Evolutionary conservation across 2,329 filamentous ascomycete species (phyloP).

Genomic region (Didymella exigua): DNA sequence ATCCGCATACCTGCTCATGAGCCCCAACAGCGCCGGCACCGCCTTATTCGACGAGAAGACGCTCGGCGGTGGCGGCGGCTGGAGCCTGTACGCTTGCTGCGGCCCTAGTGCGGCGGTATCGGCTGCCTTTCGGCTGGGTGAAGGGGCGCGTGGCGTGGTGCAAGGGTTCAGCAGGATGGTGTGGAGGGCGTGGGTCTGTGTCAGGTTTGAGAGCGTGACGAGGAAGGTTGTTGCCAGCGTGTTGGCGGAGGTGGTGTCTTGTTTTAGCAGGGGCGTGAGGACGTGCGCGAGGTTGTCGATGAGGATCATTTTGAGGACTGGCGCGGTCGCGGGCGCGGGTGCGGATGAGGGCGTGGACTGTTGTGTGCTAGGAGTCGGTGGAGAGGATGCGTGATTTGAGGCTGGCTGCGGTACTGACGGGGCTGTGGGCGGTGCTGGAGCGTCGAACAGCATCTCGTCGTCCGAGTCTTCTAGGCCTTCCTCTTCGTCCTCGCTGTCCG

Average conservation of each 20-base stretch:
- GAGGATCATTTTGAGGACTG: slow-evolving; percentile 30
- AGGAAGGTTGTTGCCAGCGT: slow-evolving; percentile 51
- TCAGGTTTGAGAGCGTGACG: slow-evolving; percentile 49
- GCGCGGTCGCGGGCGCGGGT: neutral
- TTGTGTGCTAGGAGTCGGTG: neutral
- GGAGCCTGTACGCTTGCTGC: slow-evolving; percentile 11
- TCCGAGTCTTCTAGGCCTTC: slow-evolving; percentile 20
- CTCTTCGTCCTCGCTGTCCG: slow-evolving; percentile 47
- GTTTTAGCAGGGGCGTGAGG: slow-evolving; percentile 46
- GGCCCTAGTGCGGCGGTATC: neutral
- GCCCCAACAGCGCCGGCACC: slow-evolving; percentile 48
- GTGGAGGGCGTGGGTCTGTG: slow-evolving; percentile 44
- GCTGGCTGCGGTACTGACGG: neutral
- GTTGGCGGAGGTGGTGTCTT: slow-evolving; percentile 48
- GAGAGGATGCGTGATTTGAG: neutral
- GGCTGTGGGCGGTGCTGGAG: neutral
- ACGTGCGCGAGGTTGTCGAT: slow-evolving; percentile 50
- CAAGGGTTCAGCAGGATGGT: slow-evolving; percentile 50
- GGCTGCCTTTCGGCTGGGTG: slow-evolving; percentile 3
- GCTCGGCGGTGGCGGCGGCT: slow-evolving; percentile 39
- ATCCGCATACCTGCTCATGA: slow-evolving; percentile 48
- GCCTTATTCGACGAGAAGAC: slow-evolving; percentile 49
- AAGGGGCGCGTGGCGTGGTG: slow-evolving; percentile 16
- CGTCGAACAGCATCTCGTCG: slow-evolving; percentile 49
- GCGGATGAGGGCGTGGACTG: neutral